phyloP scores from a whole-genome alignment of 495 filamentous ascomycete species.

The Aspergillus kassunensis region DNA sequence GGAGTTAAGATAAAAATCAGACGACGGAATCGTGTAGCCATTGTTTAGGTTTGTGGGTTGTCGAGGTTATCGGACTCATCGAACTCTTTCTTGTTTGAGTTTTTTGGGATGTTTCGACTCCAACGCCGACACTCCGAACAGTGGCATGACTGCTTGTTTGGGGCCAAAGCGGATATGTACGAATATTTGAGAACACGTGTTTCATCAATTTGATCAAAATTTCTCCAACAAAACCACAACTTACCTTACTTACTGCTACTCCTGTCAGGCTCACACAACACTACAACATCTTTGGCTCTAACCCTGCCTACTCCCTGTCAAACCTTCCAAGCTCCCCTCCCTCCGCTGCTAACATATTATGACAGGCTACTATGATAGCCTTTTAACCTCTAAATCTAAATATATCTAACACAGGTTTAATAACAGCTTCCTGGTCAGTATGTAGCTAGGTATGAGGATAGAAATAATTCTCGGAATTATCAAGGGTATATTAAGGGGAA shows the following conservation, averaged over 20 bases:
- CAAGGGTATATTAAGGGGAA: constrained; percentile 54
- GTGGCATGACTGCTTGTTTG: too few relatives aligned
- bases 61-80: background rate
- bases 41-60: background rate
- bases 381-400: constrained; percentile 63
- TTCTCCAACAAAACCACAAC: too few relatives aligned
- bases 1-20: constrained; percentile 16
- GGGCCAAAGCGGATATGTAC: too few relatives aligned
- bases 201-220: too few relatives aligned
- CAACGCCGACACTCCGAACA: too few relatives aligned
- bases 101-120: too few relatives aligned
- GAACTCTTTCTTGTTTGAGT: too few relatives aligned
- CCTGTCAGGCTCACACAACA: too few relatives aligned
- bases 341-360: constrained; percentile 71
- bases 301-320: constrained; percentile 21
- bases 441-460: constrained; percentile 65
- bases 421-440: constrained; percentile 77
- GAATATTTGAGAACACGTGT: too few relatives aligned
- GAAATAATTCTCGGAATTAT: constrained; percentile 69
- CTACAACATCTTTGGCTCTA: too few relatives aligned
- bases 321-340: constrained; percentile 69
- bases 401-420: constrained; percentile 84
- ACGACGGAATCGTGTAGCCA: constrained; percentile 9
- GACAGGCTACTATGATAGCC: constrained; percentile 87
- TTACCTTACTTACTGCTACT: too few relatives aligned